A percentile compares a stretch with the other conserved stretches of the same genome.
Evolutionary conservation across 2,329 filamentous ascomycete genomes (phyloP).

Genomic region (Rugonectria rugulosa): DNA sequence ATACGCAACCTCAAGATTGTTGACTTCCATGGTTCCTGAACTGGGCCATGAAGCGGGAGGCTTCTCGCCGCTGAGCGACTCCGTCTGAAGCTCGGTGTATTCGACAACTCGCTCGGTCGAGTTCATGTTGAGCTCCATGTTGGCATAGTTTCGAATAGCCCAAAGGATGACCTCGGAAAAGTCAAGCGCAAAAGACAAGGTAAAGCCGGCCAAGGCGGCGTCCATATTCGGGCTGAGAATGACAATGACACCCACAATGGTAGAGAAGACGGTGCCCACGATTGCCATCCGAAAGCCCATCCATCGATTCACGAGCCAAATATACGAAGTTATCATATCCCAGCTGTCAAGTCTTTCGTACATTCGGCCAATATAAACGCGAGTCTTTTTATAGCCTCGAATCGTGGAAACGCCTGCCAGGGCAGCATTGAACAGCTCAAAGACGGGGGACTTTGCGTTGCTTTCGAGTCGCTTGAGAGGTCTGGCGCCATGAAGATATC

Average conservation of each 20-base stretch:
- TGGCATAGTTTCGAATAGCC: conserved; percentile 72
- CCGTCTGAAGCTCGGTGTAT: conserved; percentile 73
- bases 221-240: conserved; percentile 68
- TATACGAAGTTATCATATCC: conserved; percentile 69
- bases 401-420: conserved; percentile 78
- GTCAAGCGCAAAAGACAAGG: conserved; percentile 75
- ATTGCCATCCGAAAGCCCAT: conserved; percentile 76
- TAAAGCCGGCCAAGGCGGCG: conserved; percentile 77
- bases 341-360: conserved; percentile 73
- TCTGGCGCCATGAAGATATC: conserved; percentile 74
- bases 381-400: conserved; percentile 74
- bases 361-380: conserved; percentile 74
- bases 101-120: conserved; percentile 78
- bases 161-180: conserved; percentile 71
- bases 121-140: conserved; percentile 81
- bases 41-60: conserved; percentile 79
- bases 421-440: conserved; percentile 79
- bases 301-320: conserved; percentile 80
- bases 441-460: conserved; percentile 79
- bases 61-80: conserved; percentile 66
- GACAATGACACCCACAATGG: conserved; percentile 70
- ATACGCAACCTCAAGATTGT: conserved; percentile 75
- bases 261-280: conserved; percentile 73
- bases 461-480: conserved; percentile 82
- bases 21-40: conserved; percentile 75